These are phyloP conservation scores for Pseudocercospora eumusae DNA, from an alignment of 2,329 filamentous ascomycete species.

Conservation along the genomic window DNA sequence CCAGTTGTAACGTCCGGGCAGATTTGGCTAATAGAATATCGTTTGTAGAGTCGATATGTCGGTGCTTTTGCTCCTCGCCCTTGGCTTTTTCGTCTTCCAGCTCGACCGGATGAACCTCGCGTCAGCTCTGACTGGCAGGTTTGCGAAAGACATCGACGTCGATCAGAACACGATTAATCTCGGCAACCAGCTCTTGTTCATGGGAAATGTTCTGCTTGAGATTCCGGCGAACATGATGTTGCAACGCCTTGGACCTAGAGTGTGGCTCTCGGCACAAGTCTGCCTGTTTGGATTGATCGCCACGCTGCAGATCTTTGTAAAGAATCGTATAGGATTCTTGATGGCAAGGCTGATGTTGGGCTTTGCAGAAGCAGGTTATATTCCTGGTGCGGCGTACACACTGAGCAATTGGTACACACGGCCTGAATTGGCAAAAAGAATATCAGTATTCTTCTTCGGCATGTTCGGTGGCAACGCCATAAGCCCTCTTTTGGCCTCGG, in stretches of 20 bases:
- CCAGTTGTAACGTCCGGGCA: no score
- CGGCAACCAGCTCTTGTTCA: slow-evolving; percentile 57
- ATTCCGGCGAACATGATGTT: slow-evolving; percentile 56
- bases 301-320: slow-evolving; percentile 9
- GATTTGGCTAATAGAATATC: neutral
- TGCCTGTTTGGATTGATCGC: slow-evolving; percentile 11
- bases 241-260: slow-evolving; percentile 29
- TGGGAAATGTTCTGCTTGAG: slow-evolving; percentile 54
- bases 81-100: slow-evolving; percentile 56
- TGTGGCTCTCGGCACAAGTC: slow-evolving; percentile 11
- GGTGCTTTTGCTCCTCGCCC: slow-evolving; percentile 53
- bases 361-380: slow-evolving; percentile 14
- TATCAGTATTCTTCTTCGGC: slow-evolving; percentile 11
- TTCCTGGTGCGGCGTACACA: slow-evolving; percentile 13
- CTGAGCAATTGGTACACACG: slow-evolving; percentile 10
- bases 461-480: slow-evolving; percentile 13
- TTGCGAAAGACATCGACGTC: slow-evolving; percentile 48
- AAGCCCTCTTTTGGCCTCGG: slow-evolving; percentile 12
- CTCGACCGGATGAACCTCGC: slow-evolving; percentile 57
- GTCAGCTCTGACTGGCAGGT: slow-evolving; percentile 53
- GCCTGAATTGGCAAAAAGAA: slow-evolving; percentile 7
- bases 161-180: slow-evolving; percentile 54
- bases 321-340: slow-evolving; percentile 3
- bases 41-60: slow-evolving; percentile 48
- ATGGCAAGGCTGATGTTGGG: slow-evolving; percentile 8